Evolutionary conservation across 257 asterid species (phyloP), one percentile per base, ranked within the genome.

Genomic region (Leptodermis oblonga): DNA sequence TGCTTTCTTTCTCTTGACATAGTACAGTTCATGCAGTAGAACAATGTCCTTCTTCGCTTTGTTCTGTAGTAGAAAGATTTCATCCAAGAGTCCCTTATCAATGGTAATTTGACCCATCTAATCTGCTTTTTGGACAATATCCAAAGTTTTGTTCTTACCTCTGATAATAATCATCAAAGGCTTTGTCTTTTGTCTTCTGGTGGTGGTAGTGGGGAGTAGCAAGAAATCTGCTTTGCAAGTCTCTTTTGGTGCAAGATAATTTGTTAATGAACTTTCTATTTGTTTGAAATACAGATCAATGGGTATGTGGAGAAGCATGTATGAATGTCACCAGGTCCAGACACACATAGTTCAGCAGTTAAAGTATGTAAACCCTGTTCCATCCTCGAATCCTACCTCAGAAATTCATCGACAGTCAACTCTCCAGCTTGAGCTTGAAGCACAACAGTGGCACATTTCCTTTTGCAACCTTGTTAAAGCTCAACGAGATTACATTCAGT

Each of bases 221-320:
- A 1, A 14, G 28, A 17, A 65, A 64, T 17, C 14, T 20, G 0
- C n/a, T 48, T 48, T 23, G 18, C 0, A 5, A 34, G 1, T 6
- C 48, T 48, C 9, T 5, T 39, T 33, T 58, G 25, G 64, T 15
- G 22, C 7, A 18, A 59, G 25, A 62, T 26, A 20, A 56, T 43
- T 59, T 66, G 33, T 62, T 43, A 6, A 56, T 46, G 54, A 12
- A 23, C 46, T 58, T 20, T 23, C 10, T 23, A 20, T 41, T 67
- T 59, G 5, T 18, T 30, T 65, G 74, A 4, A 43, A 5, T 7
- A 36, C 77, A 94, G 99, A 78, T 82, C 86, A 68, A 87, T 84
- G 87, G 77, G 84, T 70, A 89, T 94, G 97, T 94, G 99, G 99
- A 85, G 96, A 84, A 94, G 97, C 85, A 94, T 94, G 99, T 89